Conservation (phyloP, 768 basidiomycete species). For the Sarcodon sp. region DNA sequence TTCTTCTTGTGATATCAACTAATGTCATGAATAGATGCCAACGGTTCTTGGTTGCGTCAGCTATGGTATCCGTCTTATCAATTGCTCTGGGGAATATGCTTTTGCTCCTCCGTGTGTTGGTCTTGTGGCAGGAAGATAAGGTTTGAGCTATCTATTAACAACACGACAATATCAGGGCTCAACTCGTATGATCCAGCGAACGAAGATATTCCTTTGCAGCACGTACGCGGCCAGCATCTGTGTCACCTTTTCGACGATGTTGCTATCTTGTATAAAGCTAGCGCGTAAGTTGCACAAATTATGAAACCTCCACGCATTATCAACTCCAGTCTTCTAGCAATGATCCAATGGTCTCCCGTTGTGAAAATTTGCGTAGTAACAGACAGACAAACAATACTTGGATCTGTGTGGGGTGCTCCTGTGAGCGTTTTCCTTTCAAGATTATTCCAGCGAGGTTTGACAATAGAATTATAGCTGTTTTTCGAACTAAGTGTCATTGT, state of each 20-base stretch:
- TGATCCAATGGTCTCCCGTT: conserved; percentile 9
- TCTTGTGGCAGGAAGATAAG: conserved; percentile 22
- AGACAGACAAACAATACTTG: conserved; percentile 7
- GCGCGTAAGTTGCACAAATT: conserved; percentile 10
- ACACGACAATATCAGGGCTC: not conserved
- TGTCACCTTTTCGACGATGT: conserved; percentile 12
- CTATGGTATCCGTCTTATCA: conserved; percentile 15
- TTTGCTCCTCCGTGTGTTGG: conserved; percentile 20
- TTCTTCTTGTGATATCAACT: too few species aligned
- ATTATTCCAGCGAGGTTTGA: not conserved
- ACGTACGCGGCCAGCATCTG: conserved; percentile 7
- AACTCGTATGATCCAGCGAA: not conserved
- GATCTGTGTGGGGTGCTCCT: conserved; percentile 19
- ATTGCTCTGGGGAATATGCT: conserved; percentile 18
- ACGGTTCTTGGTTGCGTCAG: conserved; percentile 10
- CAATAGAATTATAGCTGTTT: conserved; percentile 13
- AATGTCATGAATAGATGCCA: conserved; percentile 14
- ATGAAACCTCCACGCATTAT: not conserved
- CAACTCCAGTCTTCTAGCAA: conserved; percentile 8
- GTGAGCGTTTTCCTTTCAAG: conserved; percentile 10
- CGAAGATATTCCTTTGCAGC: not conserved
- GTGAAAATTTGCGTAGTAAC: conserved; percentile 17
- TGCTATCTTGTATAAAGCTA: conserved; percentile 11
- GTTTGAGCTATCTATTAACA: not conserved
- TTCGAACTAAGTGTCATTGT: conserved; percentile 21